phyloP scores from a whole-genome alignment of 805 yeast species.

The Nakazawaea populi region DNA sequence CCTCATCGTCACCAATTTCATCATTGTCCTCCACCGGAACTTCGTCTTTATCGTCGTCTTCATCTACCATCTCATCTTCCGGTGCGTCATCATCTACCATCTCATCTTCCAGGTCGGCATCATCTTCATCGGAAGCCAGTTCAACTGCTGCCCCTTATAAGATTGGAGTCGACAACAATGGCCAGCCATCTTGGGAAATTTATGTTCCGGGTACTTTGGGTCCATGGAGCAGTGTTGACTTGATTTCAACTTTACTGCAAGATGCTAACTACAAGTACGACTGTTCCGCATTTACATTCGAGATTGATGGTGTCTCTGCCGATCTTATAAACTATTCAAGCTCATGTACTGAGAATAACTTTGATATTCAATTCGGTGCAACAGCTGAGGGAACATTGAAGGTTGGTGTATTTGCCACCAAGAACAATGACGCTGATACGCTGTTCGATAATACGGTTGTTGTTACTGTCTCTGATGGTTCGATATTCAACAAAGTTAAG shows the following conservation, averaged over 20 bases:
- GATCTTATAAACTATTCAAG: constrained; percentile 1
- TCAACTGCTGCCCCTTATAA: constrained; percentile 8
- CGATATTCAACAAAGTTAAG: constrained; percentile 12
- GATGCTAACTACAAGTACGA: constrained; percentile 3
- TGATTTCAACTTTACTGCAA: background rate
- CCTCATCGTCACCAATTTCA: background rate
- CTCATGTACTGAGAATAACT: constrained; percentile 7
- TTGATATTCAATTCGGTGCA: constrained; percentile 3
- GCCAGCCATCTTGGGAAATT: constrained; percentile 9
- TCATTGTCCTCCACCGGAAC: background rate
- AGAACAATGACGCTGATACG: background rate
- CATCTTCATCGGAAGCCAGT: constrained; percentile 7
- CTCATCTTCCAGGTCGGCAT: constrained; percentile 9
- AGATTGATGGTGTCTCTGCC: constrained; percentile 1
- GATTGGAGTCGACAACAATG: constrained; percentile 3
- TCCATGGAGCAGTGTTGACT: constrained; percentile 3
- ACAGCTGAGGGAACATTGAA: background rate
- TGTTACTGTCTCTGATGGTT: constrained; percentile 7
- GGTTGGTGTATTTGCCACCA: constrained; percentile 6
- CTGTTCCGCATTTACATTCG: constrained; percentile 8
- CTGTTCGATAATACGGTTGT: constrained; percentile 4
- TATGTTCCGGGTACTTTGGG: constrained; percentile 7
- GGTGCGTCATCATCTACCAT: constrained; percentile 2
- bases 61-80: background rate
- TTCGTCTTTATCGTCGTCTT: background rate